phyloP scores from a whole-genome alignment of 257 asterid species.

The Solanum gandarillasii region DNA sequence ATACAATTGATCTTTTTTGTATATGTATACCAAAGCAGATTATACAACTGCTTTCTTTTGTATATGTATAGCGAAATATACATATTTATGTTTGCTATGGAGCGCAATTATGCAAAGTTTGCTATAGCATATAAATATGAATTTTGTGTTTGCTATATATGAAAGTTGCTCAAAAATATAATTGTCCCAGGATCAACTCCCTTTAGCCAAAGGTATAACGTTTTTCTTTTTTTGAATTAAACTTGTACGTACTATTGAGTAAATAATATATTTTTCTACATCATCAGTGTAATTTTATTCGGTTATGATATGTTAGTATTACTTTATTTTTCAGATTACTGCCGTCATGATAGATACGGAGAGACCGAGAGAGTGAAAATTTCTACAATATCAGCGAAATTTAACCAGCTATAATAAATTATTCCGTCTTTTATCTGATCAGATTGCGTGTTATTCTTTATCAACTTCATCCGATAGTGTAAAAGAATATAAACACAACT shows the following conservation, averaged over 20 bases:
- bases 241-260: background rate
- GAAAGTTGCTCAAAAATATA: background rate
- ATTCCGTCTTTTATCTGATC: background rate
- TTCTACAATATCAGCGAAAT: background rate
- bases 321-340: background rate
- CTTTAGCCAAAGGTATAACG: too few relatives aligned
- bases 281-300: background rate
- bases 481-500: background rate
- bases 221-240: too few relatives aligned
- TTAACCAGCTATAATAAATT: background rate
- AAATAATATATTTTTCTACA: background rate
- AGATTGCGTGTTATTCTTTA: background rate
- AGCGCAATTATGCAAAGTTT: too few relatives aligned
- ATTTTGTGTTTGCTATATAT: too few relatives aligned
- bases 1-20: too few relatives aligned
- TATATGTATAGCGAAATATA: too few relatives aligned
- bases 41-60: too few relatives aligned
- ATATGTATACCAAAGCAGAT: too few relatives aligned
- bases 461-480: background rate
- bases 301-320: background rate
- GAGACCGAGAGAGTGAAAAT: background rate
- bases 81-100: too few relatives aligned
- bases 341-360: background rate
- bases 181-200: background rate
- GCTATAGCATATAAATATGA: too few relatives aligned